phyloP scores from a whole-genome alignment of 2,329 filamentous ascomycete species.

The Dactylonectria macrodidyma region DNA sequence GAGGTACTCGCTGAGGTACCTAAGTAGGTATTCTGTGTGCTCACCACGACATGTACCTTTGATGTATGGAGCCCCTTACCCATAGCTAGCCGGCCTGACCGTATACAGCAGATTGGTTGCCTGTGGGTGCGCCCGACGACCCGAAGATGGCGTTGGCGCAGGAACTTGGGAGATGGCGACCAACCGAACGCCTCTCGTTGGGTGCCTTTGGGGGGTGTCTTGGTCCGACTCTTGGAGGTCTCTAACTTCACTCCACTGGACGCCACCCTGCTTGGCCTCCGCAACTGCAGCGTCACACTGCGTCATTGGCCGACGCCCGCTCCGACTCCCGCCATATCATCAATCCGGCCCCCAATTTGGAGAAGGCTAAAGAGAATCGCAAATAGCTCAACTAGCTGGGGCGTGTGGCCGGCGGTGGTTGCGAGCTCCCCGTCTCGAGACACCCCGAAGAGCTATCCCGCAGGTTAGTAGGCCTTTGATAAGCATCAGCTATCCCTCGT shows the following conservation, averaged over 20 bases:
- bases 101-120: too few relatives aligned
- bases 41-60: not conserved
- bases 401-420: not conserved
- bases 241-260: conserved; percentile 16
- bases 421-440: not conserved
- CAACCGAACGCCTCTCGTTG: conserved; percentile 39
- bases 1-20: too few relatives aligned
- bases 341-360: conserved; percentile 9
- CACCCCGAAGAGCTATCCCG: not conserved
- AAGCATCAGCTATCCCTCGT: not conserved
- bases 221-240: not conserved
- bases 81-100: not conserved
- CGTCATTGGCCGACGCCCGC: conserved; percentile 47
- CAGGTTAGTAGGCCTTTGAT: not conserved
- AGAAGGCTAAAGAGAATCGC: conserved; percentile 9
- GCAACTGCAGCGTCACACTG: conserved; percentile 22
- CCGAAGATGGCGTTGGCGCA: conserved; percentile 36
- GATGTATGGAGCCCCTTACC: not conserved
- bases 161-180: conserved; percentile 33
- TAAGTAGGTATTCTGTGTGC: not conserved
- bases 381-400: not conserved
- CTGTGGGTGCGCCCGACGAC: conserved; percentile 42
- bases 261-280: conserved; percentile 11
- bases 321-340: conserved; percentile 48
- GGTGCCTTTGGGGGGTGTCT: not conserved